Conservation (phyloP, 768 basidiomycete species). For the Austroboletus eburneus region DNA sequence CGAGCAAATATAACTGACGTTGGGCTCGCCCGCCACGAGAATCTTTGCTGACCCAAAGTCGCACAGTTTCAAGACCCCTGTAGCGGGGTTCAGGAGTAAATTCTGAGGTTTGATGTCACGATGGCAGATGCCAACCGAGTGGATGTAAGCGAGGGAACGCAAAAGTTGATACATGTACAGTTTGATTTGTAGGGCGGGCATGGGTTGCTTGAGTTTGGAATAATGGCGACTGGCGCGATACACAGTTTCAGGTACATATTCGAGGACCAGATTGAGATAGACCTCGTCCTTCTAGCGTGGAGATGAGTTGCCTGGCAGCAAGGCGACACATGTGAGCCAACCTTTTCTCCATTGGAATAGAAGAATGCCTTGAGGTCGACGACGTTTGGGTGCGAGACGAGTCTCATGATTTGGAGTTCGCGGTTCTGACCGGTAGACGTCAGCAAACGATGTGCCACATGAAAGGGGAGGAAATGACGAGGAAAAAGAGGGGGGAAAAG, state of each 20-base stretch:
- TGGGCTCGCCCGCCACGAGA: constrained; percentile 94
- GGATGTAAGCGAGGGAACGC: constrained; percentile 97
- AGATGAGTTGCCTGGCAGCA: constrained; percentile 6
- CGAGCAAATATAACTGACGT: constrained; percentile 99
- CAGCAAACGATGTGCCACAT: constrained; percentile 8
- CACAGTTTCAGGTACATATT: constrained; percentile 99
- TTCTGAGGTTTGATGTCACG: constrained; percentile 99
- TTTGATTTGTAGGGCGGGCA: constrained; percentile 99
- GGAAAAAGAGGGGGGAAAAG: neutral
- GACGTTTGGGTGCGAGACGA: constrained; percentile 95
- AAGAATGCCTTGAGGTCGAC: constrained; percentile 98
- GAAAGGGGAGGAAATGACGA: too few relatives aligned
- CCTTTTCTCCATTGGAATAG: constrained; percentile 99
- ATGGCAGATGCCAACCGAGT: constrained; percentile 99
- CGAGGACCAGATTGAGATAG: constrained; percentile 97
- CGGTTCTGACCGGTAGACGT: constrained; percentile 67
- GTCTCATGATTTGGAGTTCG: constrained; percentile 98
- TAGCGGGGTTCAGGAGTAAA: constrained; percentile 92
- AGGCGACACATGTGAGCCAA: constrained; percentile 31
- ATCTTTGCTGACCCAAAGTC: constrained; percentile 99
- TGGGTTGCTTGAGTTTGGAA: constrained; percentile 98
- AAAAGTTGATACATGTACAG: constrained; percentile 99
- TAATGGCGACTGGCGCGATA: constrained; percentile 99
- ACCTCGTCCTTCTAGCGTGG: constrained; percentile 91
- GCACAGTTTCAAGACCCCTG: constrained; percentile 95